A percentile compares a stretch with the other conserved stretches of the same genome.
phyloP scores from a whole-genome alignment of 2,329 filamentous ascomycete species.

The Talaromyces islandicus region DNA sequence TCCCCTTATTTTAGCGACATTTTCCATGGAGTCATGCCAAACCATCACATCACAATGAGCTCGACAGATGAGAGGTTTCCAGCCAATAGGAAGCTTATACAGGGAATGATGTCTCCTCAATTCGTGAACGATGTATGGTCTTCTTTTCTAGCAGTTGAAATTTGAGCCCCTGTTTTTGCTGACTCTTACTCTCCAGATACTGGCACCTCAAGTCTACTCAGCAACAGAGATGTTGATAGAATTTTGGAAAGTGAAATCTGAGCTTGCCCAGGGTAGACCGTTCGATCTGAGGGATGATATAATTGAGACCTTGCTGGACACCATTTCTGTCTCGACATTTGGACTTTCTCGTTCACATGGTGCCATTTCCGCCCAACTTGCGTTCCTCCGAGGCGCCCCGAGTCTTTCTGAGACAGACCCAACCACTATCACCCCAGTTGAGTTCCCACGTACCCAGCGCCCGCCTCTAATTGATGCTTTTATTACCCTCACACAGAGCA shows the following conservation, averaged over 20 bases:
- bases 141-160: not conserved
- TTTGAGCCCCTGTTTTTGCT: not conserved
- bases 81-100: not conserved
- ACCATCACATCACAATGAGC: not conserved
- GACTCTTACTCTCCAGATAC: not conserved
- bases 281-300: not conserved
- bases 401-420: not conserved
- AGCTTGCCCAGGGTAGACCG: not conserved
- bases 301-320: not conserved
- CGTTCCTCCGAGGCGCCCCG: not conserved
- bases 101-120: not conserved
- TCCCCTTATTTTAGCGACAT: not conserved
- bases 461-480: not conserved
- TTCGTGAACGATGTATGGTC: not conserved
- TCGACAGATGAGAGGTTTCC: not conserved
- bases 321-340: not conserved
- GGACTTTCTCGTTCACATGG: not conserved
- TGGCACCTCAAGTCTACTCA: not conserved
- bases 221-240: not conserved
- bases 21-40: not conserved
- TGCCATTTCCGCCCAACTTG: not conserved
- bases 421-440: not conserved
- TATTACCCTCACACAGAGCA: slow-evolving; percentile 2
- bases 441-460: not conserved
- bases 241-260: not conserved